phyloP scores from a whole-genome alignment of 768 basidiomycete species.

The Austroboletus eburneus region DNA sequence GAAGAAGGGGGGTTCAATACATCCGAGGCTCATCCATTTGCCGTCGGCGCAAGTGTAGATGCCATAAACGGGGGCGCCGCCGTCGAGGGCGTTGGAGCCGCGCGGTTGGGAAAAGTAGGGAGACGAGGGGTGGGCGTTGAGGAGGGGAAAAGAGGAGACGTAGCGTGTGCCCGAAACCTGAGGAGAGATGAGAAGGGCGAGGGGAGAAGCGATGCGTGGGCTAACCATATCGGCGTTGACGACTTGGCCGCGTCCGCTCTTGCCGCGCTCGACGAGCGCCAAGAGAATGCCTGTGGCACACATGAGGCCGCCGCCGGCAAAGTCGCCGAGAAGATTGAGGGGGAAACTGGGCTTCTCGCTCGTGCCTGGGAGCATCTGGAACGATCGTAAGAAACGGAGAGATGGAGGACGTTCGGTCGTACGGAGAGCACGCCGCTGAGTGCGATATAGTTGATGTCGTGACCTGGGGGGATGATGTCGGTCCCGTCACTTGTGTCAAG shows the following conservation, averaged over 20 bases:
- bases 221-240: constrained; percentile 74
- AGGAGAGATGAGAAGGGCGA: not conserved
- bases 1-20: constrained; percentile 73
- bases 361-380: constrained; percentile 64
- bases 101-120: constrained; percentile 40
- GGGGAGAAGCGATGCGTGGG: not conserved
- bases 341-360: constrained; percentile 65
- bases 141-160: constrained; percentile 66
- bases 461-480: constrained; percentile 42
- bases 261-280: constrained; percentile 64
- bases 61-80: constrained; percentile 75
- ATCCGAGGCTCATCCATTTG: constrained; percentile 72
- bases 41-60: constrained; percentile 72
- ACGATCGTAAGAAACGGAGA: too few relatives aligned
- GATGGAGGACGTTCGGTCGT: too few relatives aligned
- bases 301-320: constrained; percentile 75
- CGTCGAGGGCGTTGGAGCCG: constrained; percentile 64
- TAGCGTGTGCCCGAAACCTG: constrained; percentile 81
- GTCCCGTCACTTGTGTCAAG: not conserved
- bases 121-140: constrained; percentile 36
- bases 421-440: constrained; percentile 73
- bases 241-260: constrained; percentile 67
- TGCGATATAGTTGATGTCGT: constrained; percentile 84
- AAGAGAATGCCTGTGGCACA: constrained; percentile 71
- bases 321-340: constrained; percentile 74